Percentiles rank a stretch among this genome's conserved stretches.
Evolutionary conservation across 495 filamentous ascomycete species (phyloP).

Genomic region (Aspergillus incahuasiensis): DNA sequence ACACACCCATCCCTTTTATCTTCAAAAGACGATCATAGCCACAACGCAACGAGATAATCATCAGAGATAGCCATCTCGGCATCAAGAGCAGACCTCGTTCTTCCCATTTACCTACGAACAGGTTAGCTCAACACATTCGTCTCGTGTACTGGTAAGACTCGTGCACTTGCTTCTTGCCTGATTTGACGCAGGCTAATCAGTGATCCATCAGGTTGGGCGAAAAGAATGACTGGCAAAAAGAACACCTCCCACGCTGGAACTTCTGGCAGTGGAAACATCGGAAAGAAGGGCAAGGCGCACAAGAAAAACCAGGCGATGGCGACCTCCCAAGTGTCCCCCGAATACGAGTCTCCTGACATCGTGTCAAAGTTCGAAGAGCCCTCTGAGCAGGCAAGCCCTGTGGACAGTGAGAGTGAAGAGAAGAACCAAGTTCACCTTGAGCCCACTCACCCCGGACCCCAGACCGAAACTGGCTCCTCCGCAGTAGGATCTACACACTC

Average conservation of each 20-base stretch:
- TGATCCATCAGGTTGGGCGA: background rate
- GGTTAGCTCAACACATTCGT: background rate
- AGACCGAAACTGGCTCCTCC: background rate
- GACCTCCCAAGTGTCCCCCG: background rate
- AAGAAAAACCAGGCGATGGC: background rate
- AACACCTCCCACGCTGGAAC: background rate
- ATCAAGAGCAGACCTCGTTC: background rate
- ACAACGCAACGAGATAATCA: background rate
- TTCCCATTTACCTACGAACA: background rate
- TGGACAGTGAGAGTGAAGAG: background rate
- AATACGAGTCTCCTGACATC: background rate
- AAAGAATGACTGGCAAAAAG: background rate
- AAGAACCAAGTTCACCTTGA: background rate
- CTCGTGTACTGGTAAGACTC: background rate
- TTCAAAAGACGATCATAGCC: background rate
- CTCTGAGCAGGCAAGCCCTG: background rate
- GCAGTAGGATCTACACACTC: background rate
- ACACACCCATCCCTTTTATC: no score
- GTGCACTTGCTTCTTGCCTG: background rate
- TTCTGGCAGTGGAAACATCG: background rate
- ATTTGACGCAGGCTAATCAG: background rate
- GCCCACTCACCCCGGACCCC: background rate
- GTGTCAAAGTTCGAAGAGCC: background rate
- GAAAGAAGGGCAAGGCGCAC: background rate
- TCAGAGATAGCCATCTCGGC: background rate